Evolutionary conservation across 2,329 filamentous ascomycete species (phyloP).

Genomic region (Aureobasidium melanogenum): DNA sequence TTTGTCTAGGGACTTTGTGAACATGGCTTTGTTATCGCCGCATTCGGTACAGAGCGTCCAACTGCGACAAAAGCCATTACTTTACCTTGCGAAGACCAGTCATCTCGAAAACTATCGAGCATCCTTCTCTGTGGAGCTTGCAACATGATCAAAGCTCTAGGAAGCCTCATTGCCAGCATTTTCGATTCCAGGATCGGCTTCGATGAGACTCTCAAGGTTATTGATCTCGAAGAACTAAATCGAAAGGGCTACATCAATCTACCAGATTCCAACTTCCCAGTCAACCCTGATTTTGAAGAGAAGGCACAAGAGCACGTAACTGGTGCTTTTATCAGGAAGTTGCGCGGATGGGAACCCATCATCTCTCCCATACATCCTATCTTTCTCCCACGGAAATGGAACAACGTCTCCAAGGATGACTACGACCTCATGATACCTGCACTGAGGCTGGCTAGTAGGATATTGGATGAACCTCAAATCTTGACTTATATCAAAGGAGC

Average conservation of each 20-base stretch:
- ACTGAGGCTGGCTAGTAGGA: background rate
- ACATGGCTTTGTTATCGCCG: background rate
- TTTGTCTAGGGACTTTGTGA: background rate
- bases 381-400: background rate
- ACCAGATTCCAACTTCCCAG: background rate
- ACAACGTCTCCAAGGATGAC: background rate
- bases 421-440: background rate
- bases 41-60: background rate
- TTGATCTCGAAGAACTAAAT: background rate
- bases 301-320: background rate
- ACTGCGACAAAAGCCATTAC: background rate
- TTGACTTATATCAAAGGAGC: background rate
- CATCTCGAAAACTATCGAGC: background rate
- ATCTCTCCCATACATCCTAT: background rate
- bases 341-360: background rate
- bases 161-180: background rate
- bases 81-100: background rate
- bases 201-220: background rate
- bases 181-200: background rate
- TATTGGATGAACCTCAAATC: background rate
- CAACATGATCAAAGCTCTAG: background rate
- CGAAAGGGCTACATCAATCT: background rate
- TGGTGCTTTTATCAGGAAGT: background rate
- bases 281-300: background rate
- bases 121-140: too few relatives aligned